Percentiles rank a stretch among this genome's conserved stretches.
phyloP scores from a whole-genome alignment of 2,329 filamentous ascomycete genomes.

The Cladosporium sp. region DNA sequence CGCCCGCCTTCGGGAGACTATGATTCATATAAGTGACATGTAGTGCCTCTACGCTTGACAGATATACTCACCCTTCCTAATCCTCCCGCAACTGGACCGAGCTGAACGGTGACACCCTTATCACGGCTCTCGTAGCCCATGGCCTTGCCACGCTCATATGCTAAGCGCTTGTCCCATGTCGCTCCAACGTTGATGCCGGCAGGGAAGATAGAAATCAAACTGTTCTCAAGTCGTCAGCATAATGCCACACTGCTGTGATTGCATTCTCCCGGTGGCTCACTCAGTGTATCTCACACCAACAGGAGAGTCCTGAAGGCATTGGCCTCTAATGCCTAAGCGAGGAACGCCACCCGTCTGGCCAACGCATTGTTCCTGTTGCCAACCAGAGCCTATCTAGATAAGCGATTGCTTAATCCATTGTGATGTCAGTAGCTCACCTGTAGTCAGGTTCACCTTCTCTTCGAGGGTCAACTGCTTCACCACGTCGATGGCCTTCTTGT shows the following conservation, averaged over 20 bases:
- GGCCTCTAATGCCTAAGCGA: conserved; percentile 62
- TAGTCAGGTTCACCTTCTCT: conserved; percentile 34
- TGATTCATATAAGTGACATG: conserved; percentile 12
- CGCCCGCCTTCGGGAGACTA: conserved; percentile 60
- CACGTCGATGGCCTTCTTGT: conserved; percentile 27
- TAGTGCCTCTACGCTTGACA: neutral
- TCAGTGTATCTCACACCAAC: conserved; percentile 74
- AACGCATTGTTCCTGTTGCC: conserved; percentile 65
- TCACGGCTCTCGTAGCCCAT: conserved; percentile 69
- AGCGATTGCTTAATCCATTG: conserved; percentile 17
- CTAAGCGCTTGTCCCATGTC: conserved; percentile 57
- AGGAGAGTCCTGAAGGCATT: conserved; percentile 87
- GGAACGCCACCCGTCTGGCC: conserved; percentile 70
- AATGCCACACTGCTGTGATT: conserved; percentile 71
- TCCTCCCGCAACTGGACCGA: conserved; percentile 67
- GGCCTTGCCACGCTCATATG: conserved; percentile 61
- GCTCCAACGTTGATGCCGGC: conserved; percentile 33
- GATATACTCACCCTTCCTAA: conserved; percentile 51
- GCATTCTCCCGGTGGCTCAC: too few relatives aligned
- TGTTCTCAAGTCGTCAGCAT: conserved; percentile 66
- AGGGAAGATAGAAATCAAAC: conserved; percentile 30
- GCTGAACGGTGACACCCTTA: conserved; percentile 45
- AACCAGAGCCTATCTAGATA: conserved; percentile 49
- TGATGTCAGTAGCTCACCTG: conserved; percentile 31
- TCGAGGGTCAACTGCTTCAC: conserved; percentile 30